Percentiles rank a stretch among this genome's conserved stretches.
These are phyloP conservation scores for Schizosaccharomyces lindneri DNA, from an alignment of 805 yeast genomes.

Conservation along the genomic window DNA sequence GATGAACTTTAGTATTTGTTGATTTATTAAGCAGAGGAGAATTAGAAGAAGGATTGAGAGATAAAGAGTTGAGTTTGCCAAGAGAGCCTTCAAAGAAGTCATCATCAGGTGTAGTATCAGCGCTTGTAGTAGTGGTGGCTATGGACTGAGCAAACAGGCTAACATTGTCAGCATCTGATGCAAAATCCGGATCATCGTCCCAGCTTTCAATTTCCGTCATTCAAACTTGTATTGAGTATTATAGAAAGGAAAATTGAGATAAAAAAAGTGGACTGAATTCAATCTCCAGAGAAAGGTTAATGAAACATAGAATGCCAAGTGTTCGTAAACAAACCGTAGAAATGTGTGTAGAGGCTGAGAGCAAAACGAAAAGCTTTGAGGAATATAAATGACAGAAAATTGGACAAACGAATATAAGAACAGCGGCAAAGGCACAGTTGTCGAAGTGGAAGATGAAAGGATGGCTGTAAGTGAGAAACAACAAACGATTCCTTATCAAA, in stretches of 20 bases:
- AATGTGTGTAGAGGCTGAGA: too few relatives aligned
- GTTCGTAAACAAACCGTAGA: too few relatives aligned
- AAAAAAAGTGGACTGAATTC: too few relatives aligned
- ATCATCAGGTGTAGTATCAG: neutral
- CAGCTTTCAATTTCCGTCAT: neutral
- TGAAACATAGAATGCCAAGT: too few relatives aligned
- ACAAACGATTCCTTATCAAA: too few relatives aligned
- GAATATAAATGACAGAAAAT: too few relatives aligned
- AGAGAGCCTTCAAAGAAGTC: neutral
- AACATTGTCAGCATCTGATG: neutral
- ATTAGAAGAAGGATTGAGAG: neutral
- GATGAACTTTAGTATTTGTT: neutral
- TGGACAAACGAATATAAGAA: too few relatives aligned
- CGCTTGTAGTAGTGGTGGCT: neutral
- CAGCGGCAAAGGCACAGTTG: too few relatives aligned
- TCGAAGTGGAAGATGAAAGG: too few relatives aligned
- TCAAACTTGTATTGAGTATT: neutral
- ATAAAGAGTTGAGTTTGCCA: neutral
- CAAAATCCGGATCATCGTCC: slow-evolving; percentile 1
- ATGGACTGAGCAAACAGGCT: slow-evolving; percentile 1
- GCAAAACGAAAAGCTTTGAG: too few relatives aligned
- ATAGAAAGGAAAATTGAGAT: neutral
- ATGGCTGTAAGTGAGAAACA: too few relatives aligned
- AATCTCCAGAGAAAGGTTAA: too few relatives aligned
- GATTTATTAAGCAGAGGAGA: neutral